These are phyloP conservation scores for Diaporthe caulivora DNA, from an alignment of 2,329 filamentous ascomycete genomes.

Conservation along the genomic window DNA sequence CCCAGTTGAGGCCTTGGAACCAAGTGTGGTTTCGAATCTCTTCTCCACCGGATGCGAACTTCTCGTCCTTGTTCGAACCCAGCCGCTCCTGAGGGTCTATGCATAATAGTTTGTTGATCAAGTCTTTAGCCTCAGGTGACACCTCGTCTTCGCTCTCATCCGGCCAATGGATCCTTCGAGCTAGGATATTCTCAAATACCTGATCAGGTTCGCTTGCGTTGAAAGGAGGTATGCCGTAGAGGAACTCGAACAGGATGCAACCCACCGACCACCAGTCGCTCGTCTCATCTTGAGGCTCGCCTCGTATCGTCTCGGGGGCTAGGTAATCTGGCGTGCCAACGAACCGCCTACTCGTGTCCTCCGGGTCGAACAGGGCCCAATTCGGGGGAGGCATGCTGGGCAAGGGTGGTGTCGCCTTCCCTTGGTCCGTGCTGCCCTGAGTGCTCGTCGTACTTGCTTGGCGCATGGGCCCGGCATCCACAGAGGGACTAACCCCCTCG, in stretches of 20 bases:
- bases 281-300: slow-evolving; percentile 94
- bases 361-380: slow-evolving; percentile 93
- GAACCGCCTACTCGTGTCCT: slow-evolving; percentile 92
- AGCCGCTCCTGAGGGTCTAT: slow-evolving; percentile 85
- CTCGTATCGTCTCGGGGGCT: slow-evolving; percentile 95
- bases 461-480: slow-evolving; percentile 79
- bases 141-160: slow-evolving; percentile 83
- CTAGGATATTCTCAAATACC: slow-evolving; percentile 96
- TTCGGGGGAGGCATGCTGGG: slow-evolving; percentile 86
- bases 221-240: slow-evolving; percentile 94
- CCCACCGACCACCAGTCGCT: slow-evolving; percentile 99
- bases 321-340: slow-evolving; percentile 98
- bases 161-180: slow-evolving; percentile 92
- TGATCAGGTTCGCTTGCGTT: slow-evolving; percentile 90
- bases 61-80: slow-evolving; percentile 87
- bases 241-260: slow-evolving; percentile 96
- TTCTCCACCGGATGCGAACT: slow-evolving; percentile 84
- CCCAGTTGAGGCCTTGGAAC: slow-evolving; percentile 91
- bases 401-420: slow-evolving; percentile 72
- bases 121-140: slow-evolving; percentile 89
- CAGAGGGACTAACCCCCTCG: slow-evolving; percentile 79
- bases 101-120: slow-evolving; percentile 93
- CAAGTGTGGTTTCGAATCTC: slow-evolving; percentile 92
- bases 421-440: slow-evolving; percentile 59
- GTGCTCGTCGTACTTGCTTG: slow-evolving; percentile 58